phyloP scores from a whole-genome alignment of 106 monocot species.

The Chionographis japonica region DNA sequence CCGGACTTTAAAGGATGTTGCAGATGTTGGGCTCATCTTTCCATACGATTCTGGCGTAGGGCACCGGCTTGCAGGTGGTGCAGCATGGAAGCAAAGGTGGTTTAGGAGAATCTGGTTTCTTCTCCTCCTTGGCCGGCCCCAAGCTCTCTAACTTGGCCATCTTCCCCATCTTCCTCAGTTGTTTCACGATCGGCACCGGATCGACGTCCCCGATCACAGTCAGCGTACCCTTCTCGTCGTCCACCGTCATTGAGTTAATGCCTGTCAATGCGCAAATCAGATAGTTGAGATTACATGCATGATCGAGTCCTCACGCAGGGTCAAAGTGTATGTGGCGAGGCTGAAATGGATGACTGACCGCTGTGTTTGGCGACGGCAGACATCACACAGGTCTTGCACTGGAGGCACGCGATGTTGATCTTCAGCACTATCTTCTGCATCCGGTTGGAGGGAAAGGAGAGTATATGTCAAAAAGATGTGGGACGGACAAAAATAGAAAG shows the following conservation, averaged over 20 bases:
- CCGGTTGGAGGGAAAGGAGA: no score
- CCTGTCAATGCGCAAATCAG: neutral
- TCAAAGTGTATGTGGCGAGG: no score
- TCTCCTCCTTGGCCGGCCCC: neutral
- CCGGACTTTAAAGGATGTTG: neutral
- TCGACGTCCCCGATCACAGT: slow-evolving; percentile 4
- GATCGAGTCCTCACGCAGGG: no score
- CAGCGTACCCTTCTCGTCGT: slow-evolving; percentile 1
- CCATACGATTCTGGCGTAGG: neutral
- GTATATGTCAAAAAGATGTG: no score
- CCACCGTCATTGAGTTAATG: neutral
- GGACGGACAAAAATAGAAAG: no score
- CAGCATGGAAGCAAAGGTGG: neutral
- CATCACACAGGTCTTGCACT: slow-evolving; percentile 2
- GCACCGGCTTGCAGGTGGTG: no score
- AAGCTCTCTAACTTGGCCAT: neutral
- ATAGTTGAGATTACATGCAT: no score
- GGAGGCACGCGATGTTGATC: neutral
- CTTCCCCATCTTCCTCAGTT: neutral
- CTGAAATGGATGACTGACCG: neutral
- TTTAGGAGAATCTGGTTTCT: neutral
- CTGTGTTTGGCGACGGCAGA: neutral
- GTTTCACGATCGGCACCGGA: neutral
- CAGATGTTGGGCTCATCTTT: neutral
- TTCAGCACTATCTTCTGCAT: slow-evolving; percentile 11